A percentile compares a stretch with the other conserved stretches of the same genome.
Conservation (phyloP, 2,329 filamentous ascomycete species). For the Pseudogymnoascus verrucosus region DNA sequence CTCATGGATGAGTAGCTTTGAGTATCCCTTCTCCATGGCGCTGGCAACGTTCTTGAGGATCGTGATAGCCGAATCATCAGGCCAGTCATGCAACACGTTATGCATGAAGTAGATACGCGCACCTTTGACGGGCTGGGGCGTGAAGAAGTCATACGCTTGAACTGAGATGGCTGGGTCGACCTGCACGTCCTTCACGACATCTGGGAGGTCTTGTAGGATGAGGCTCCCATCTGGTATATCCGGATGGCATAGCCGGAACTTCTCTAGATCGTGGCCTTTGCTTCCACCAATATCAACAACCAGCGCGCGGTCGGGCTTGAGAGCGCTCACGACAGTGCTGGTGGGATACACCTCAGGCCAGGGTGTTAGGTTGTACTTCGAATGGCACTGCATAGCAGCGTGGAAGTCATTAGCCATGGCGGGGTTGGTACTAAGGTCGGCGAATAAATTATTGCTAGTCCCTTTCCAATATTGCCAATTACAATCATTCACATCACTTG, state of each 20-base stretch:
- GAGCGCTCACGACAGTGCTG: slow-evolving; percentile 23
- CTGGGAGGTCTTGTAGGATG: slow-evolving; percentile 24
- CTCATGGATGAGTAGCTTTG: slow-evolving; percentile 32
- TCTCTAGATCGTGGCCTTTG: slow-evolving; percentile 17
- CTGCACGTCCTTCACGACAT: slow-evolving; percentile 26
- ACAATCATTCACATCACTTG: slow-evolving; percentile 26
- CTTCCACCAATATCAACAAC: slow-evolving; percentile 21
- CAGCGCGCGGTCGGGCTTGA: slow-evolving; percentile 24
- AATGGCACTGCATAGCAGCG: slow-evolving; percentile 33
- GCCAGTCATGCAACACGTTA: slow-evolving; percentile 30
- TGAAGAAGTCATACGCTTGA: slow-evolving; percentile 32
- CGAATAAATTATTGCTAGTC: slow-evolving; percentile 25
- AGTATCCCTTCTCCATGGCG: slow-evolving; percentile 29
- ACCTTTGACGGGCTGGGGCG: slow-evolving; percentile 32
- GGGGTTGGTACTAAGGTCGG: slow-evolving; percentile 26
- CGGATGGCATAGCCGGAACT: slow-evolving; percentile 24
- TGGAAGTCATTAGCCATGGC: slow-evolving; percentile 28
- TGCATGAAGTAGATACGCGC: slow-evolving; percentile 29
- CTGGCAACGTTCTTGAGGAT: slow-evolving; percentile 20
- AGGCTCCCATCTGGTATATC: slow-evolving; percentile 16
- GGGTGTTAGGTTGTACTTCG: slow-evolving; percentile 30
- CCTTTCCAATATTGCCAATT: slow-evolving; percentile 30
- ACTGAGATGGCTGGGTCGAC: slow-evolving; percentile 23
- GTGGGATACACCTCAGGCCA: slow-evolving; percentile 32
- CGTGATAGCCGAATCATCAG: slow-evolving; percentile 13